Evolutionary conservation across 345 rosid genomes (phyloP).

Genomic region (Dipteronia dyeriana): DNA sequence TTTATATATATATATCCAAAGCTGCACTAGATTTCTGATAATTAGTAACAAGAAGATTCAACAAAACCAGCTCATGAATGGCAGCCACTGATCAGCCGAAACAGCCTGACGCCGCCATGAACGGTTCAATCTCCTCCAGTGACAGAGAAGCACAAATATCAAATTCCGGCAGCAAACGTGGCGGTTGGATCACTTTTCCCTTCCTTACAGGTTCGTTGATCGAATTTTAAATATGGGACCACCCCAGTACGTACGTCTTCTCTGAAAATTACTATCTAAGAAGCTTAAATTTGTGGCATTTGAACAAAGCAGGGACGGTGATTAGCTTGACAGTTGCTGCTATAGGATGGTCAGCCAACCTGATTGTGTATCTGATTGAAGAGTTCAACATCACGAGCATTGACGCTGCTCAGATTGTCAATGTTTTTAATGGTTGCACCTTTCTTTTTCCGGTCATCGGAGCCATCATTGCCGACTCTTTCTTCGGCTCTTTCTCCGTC

Average conservation of each 20-base stretch:
- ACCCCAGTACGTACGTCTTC: too few relatives aligned
- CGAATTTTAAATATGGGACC: too few relatives aligned
- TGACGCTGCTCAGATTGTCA: slow-evolving; percentile 34
- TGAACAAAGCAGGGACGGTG: slow-evolving; percentile 33
- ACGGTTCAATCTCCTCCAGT: too few relatives aligned
- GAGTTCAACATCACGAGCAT: slow-evolving; percentile 31
- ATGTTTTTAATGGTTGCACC: slow-evolving; percentile 24
- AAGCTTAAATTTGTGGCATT: neutral
- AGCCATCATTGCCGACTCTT: slow-evolving; percentile 28
- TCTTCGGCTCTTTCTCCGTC: slow-evolving; percentile 19
- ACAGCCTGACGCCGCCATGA: too few relatives aligned
- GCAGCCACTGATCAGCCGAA: too few relatives aligned
- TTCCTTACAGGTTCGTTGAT: slow-evolving; percentile 42
- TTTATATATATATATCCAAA: too few relatives aligned
- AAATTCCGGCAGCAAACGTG: slow-evolving; percentile 30
- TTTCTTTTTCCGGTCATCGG: slow-evolving; percentile 23
- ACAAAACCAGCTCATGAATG: too few relatives aligned
- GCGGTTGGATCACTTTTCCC: slow-evolving; percentile 55
- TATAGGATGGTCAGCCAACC: slow-evolving; percentile 40
- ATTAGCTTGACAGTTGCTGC: slow-evolving; percentile 37
- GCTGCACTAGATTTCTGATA: too few relatives aligned
- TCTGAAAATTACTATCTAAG: neutral
- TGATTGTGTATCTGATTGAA: slow-evolving; percentile 34
- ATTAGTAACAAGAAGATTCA: too few relatives aligned
- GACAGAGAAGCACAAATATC: too few relatives aligned